Percentiles rank a stretch among this genome's conserved stretches.
phyloP scores from a whole-genome alignment of 2,329 filamentous ascomycete species.

The Aspergillus cejpii region DNA sequence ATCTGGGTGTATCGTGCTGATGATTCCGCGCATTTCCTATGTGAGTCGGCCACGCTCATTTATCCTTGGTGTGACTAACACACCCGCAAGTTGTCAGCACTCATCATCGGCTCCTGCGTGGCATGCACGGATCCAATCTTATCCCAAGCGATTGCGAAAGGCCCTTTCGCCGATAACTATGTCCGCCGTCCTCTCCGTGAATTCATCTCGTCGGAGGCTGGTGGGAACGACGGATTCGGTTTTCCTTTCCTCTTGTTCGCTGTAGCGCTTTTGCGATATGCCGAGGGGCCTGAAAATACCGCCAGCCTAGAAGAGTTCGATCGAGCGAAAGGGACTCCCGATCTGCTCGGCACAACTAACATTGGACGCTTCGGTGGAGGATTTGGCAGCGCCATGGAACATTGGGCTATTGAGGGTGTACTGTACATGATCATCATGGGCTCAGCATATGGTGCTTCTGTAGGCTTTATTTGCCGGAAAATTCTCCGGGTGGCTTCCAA shows the following conservation, averaged over 20 bases:
- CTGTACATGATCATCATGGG: slow-evolving; percentile 54
- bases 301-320: slow-evolving; percentile 15
- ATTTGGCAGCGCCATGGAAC: slow-evolving; percentile 46
- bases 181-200: slow-evolving; percentile 53
- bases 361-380: slow-evolving; percentile 50
- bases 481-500: slow-evolving; percentile 39
- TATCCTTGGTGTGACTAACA: not conserved
- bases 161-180: slow-evolving; percentile 57
- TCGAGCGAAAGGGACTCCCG: slow-evolving; percentile 18
- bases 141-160: slow-evolving; percentile 57
- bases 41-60: slow-evolving; percentile 13
- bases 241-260: slow-evolving; percentile 58
- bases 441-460: slow-evolving; percentile 47
- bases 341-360: slow-evolving; percentile 30
- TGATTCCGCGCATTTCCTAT: slow-evolving; percentile 50
- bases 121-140: slow-evolving; percentile 58
- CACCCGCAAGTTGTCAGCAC: slow-evolving; percentile 40
- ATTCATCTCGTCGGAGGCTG: slow-evolving; percentile 57
- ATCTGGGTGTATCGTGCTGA: slow-evolving; percentile 50
- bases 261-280: slow-evolving; percentile 51
- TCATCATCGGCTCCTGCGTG: slow-evolving; percentile 56
- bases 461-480: slow-evolving; percentile 46
- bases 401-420: slow-evolving; percentile 56
- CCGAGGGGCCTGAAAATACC: slow-evolving; percentile 31
- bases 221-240: slow-evolving; percentile 57